These are phyloP conservation scores for Candida oleophila DNA, from an alignment of 805 yeast species.

Conservation along the genomic window DNA sequence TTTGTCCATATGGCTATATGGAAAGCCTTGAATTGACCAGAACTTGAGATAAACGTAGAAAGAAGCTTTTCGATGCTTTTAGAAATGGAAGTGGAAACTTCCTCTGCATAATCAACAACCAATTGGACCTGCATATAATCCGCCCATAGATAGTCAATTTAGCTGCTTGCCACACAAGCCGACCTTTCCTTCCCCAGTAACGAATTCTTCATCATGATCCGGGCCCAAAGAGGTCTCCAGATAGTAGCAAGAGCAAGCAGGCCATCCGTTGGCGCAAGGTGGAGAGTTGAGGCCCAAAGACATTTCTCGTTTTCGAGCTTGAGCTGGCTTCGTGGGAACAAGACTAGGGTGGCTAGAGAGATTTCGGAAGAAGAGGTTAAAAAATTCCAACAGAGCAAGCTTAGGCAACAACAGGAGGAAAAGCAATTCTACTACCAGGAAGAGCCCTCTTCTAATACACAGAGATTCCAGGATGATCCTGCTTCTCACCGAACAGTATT, in stretches of 20 bases:
- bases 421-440: slow-evolving; percentile 24
- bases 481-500: slow-evolving; percentile 31
- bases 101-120: no score
- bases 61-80: no score
- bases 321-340: slow-evolving; percentile 10
- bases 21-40: no score
- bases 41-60: no score
- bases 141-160: not conserved
- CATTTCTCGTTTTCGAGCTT: not conserved
- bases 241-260: not conserved
- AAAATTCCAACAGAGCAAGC: slow-evolving; percentile 10
- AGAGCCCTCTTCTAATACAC: slow-evolving; percentile 24
- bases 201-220: not conserved
- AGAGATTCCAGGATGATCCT: slow-evolving; percentile 23
- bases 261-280: no score
- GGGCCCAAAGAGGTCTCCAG: not conserved
- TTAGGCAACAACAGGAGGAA: slow-evolving; percentile 9
- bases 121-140: not conserved
- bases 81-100: not conserved
- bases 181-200: not conserved
- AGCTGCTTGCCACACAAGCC: not conserved
- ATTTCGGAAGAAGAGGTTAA: slow-evolving; percentile 36
- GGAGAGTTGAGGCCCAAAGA: not conserved
- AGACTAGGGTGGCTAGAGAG: slow-evolving; percentile 31
- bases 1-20: no score